Evolutionary conservation across 2,329 filamentous ascomycete species (phyloP).

Genomic region (Cyphellophora attinorum): DNA sequence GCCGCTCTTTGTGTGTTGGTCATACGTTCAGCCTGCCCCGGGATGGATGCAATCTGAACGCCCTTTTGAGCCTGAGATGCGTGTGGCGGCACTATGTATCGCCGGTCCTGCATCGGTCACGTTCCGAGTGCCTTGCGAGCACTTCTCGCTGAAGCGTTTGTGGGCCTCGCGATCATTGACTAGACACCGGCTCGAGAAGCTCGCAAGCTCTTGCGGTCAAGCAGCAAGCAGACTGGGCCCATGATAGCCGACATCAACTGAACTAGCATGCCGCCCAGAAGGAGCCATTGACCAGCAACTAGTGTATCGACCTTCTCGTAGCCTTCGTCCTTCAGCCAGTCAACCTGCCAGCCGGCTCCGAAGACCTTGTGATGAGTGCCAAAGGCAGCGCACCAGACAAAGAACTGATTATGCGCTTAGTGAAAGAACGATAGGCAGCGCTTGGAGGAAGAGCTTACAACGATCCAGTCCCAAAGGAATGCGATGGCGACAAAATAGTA

Average conservation of each 20-base stretch:
- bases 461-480: slow-evolving; percentile 1
- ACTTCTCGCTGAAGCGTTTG: too few relatives aligned
- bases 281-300: background rate
- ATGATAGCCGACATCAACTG: background rate
- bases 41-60: too few relatives aligned
- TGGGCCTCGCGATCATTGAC: too few relatives aligned
- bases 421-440: background rate
- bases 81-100: too few relatives aligned
- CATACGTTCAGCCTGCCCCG: too few relatives aligned
- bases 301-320: background rate
- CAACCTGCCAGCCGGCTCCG: background rate
- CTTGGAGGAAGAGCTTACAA: background rate
- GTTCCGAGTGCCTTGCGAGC: too few relatives aligned
- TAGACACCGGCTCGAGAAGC: background rate
- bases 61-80: too few relatives aligned
- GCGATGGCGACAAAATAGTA: background rate
- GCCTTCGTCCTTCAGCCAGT: background rate
- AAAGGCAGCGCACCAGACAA: slow-evolving; percentile 1
- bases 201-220: background rate
- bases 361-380: background rate
- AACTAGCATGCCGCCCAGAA: background rate
- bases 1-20: too few relatives aligned
- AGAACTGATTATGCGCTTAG: background rate
- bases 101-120: too few relatives aligned
- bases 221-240: background rate